Base-by-base conservation (phyloP, 495 filamentous ascomycete genomes). In the Xylaria longipes region DNA sequence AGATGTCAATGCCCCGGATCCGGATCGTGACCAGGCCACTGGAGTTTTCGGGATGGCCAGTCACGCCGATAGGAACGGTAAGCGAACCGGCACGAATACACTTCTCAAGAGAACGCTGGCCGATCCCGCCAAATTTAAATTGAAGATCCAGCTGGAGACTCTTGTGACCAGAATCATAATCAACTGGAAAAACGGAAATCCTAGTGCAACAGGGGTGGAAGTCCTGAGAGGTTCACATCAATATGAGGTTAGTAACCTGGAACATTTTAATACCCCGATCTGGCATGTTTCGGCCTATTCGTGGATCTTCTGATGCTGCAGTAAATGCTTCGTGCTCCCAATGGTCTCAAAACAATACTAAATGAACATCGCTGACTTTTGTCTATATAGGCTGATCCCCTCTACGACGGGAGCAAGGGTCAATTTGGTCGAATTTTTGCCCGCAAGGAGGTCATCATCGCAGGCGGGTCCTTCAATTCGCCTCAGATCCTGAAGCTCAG, bases 401-500 rank as follows among this genome's bases (percentile, higher is more conserved):
- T 81, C 22, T 79, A 82, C 65, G 72, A 77, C 4, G 79, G 75
- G 33, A 73, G 77, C 63, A 79, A 75, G 64, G 75, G 75, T 12
- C 74, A 78, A 15, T 33, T 72, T 0, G 73, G 74, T 22, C 76
- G 78, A 68, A 77, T 83, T 68, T 75, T 76, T 3, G 84, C 84
- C 45, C 74, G 71, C 0, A 84, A 82, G 61, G 88, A 90, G 74
- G 86, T 89, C 25, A 89, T 90, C 70, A 72, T 90, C 6, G 77
- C 88, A 0, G 84, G 86, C 63, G 88, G 88, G 14, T 75, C 84
- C 29, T 81, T 89, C 71, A 87, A 87, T 72, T 84, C 86, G 29
- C 88, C 88, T 0, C 86, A 89, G 70, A 80, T 90, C n/a, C 81
- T 91, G n/a, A 88, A 84, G 73, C 81, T 86, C 25, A 81, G 77